These are phyloP conservation scores for Alternaria metachromatica DNA, from an alignment of 2,329 filamentous ascomycete species.

Conservation along the genomic window DNA sequence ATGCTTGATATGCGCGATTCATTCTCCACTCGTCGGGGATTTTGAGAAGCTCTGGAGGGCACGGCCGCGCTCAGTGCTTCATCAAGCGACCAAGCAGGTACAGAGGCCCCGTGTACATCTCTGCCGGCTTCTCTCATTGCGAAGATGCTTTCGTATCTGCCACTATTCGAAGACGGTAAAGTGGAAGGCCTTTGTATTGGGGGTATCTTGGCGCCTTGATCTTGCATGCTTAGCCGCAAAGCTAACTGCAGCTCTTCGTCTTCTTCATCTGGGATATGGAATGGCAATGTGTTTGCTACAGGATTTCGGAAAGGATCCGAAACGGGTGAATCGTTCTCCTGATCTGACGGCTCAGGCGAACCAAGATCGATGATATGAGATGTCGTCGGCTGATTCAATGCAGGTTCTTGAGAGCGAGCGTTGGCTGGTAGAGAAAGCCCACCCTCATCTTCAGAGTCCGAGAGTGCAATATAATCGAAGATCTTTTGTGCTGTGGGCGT, in stretches of 20 bases:
- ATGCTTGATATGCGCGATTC: neutral
- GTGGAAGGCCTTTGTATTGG: neutral
- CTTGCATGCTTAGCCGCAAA: conserved; percentile 19
- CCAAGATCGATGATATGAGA: neutral
- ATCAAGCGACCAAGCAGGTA: conserved; percentile 9
- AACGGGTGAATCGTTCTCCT: neutral
- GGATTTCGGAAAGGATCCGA: neutral
- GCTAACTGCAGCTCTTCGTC: conserved; percentile 14
- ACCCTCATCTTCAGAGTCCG: conserved; percentile 16
- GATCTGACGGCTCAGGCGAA: neutral
- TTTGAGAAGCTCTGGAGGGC: neutral
- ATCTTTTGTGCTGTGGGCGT: neutral
- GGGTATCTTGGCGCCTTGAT: neutral
- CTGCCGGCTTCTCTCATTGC: conserved; percentile 9
- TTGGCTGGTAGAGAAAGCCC: neutral
- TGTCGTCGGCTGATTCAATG: no score
- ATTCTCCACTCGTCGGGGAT: neutral
- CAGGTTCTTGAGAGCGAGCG: neutral
- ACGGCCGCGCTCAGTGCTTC: neutral
- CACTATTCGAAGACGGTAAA: neutral
- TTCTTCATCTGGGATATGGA: conserved; percentile 1
- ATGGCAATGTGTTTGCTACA: neutral
- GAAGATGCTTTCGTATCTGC: conserved; percentile 4
- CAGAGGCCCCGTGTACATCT: neutral
- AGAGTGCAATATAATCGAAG: conserved; percentile 12